phyloP scores from a whole-genome alignment of 768 basidiomycete species.

The Lyophyllum decastes region DNA sequence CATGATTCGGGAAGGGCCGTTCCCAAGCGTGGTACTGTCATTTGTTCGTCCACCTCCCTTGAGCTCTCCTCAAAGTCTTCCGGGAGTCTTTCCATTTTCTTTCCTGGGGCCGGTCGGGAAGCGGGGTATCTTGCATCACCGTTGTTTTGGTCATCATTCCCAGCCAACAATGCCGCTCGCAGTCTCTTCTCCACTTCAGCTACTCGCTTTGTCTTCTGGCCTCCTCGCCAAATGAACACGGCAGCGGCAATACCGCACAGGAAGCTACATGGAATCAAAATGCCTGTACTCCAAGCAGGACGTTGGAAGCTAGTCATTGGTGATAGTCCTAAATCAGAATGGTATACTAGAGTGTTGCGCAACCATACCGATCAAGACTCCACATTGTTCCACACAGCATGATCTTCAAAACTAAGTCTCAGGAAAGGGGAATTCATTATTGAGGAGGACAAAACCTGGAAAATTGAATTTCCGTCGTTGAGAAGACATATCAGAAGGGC shows the following conservation, averaged over 20 bases:
- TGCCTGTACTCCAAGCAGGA: conserved; percentile 70
- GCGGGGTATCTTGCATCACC: neutral
- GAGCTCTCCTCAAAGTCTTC: conserved; percentile 20
- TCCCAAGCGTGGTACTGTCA: conserved; percentile 33
- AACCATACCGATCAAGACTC: conserved; percentile 63
- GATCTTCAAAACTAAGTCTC: conserved; percentile 34
- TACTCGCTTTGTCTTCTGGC: conserved; percentile 66
- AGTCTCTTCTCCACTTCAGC: conserved; percentile 64
- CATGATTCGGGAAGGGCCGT: conserved; percentile 16
- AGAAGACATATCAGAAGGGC: conserved; percentile 75
- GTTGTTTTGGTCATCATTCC: neutral
- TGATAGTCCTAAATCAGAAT: neutral
- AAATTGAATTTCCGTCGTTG: conserved; percentile 78
- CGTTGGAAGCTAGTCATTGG: conserved; percentile 47
- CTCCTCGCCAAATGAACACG: conserved; percentile 74
- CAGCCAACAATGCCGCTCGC: conserved; percentile 41
- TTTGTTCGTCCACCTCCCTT: conserved; percentile 37
- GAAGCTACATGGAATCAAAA: conserved; percentile 73
- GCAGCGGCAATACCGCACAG: conserved; percentile 76
- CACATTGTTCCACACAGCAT: conserved; percentile 81
- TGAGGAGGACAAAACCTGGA: conserved; percentile 52
- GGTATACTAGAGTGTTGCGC: neutral
- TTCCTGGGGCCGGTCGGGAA: neutral
- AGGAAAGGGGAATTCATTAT: neutral
- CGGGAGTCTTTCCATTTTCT: conserved; percentile 6